Base-by-base conservation (phyloP, 305 asterid species). In the Plantago coronopus region DNA sequence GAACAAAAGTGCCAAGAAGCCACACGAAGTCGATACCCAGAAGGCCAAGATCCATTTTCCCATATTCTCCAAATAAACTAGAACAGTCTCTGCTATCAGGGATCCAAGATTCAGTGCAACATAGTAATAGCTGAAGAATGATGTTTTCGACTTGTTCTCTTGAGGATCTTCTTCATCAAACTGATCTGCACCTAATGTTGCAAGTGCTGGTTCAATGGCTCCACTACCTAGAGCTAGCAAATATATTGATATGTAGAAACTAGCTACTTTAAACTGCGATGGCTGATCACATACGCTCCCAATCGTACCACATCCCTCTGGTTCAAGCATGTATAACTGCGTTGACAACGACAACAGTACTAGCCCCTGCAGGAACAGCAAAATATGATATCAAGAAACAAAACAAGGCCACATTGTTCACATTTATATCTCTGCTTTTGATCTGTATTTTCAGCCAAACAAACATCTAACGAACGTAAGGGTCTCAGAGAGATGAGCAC, bases 111-210 rank as follows among this genome's bases (percentile, higher is more conserved):
- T 86, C 17, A 86, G 55, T 5, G 96, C 96, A 18, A 89, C 93
- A 23, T 89, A 89, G 72, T 80, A 84, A 67, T 89, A 86, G 79
- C 95, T 80, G 59, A 79, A 89, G 63, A 88, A 89, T 2, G 82
- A 62, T 11, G 77, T 68, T 71, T 86, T 86, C 10, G 95, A 79
- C 25, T 76, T 74, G 9, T 67, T 86, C 74, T 84, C 96, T 56
- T 86, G 61, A 5, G 79, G 47, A 65, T 84, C 94, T 46, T 81
- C 96, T 69, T 86, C 95, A 17, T 89, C 96, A 38, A 86, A 89
- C 51, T 89, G 97, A 51, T 89, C 95, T n/a, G 97, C 97, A 22
- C 97, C 95, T 47, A 89, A 61, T 8, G 95, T 83, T 3, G 89
- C 97, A 13, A 89, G 82, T 57, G 87, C 89, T 4, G 97, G 97